Conservation (phyloP, 1,284 basidiomycete genomes). For the Sphagnurus paluster region DNA sequence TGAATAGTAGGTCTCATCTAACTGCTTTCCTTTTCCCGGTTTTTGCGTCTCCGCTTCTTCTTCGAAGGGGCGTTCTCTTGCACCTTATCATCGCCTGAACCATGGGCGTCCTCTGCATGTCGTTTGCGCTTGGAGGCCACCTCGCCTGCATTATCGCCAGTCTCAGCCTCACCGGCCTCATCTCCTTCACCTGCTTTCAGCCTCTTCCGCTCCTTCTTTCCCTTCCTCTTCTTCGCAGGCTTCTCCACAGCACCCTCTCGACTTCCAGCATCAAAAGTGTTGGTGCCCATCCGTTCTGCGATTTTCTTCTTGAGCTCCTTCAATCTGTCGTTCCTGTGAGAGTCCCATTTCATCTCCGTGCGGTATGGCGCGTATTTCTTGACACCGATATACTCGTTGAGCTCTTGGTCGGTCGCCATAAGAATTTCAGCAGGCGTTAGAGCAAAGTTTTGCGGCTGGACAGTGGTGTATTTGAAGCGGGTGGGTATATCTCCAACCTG, state of each 20-base stretch:
- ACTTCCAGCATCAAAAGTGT: slow-evolving; percentile 20
- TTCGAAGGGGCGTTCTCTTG: slow-evolving; percentile 16
- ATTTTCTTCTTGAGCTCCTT: slow-evolving; percentile 73
- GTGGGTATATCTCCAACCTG: slow-evolving; percentile 90
- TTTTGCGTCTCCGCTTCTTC: slow-evolving; percentile 24
- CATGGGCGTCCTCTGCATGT: slow-evolving; percentile 15
- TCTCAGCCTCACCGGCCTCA: slow-evolving; percentile 25
- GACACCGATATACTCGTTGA: slow-evolving; percentile 88
- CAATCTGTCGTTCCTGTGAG: slow-evolving; percentile 66
- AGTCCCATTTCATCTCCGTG: slow-evolving; percentile 61
- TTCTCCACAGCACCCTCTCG: slow-evolving; percentile 29
- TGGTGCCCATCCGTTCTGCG: slow-evolving; percentile 30
- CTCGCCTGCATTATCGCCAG: slow-evolving; percentile 7
- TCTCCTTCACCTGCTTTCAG: slow-evolving; percentile 35
- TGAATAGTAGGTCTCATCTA: background rate
- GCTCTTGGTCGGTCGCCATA: slow-evolving; percentile 88
- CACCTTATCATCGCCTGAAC: slow-evolving; percentile 8
- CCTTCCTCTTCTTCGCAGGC: slow-evolving; percentile 63
- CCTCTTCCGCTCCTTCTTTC: slow-evolving; percentile 74
- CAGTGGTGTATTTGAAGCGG: slow-evolving; percentile 88
- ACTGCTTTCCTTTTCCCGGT: slow-evolving; percentile 18
- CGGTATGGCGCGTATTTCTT: slow-evolving; percentile 93
- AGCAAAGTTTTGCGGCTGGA: slow-evolving; percentile 68
- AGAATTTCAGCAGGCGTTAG: slow-evolving; percentile 89
- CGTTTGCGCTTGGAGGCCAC: slow-evolving; percentile 23